Percentiles rank a stretch among this genome's conserved stretches.
Evolutionary conservation across 208 protist species (phyloP).

Genomic region (Acanthamoeba healyi): DNA sequence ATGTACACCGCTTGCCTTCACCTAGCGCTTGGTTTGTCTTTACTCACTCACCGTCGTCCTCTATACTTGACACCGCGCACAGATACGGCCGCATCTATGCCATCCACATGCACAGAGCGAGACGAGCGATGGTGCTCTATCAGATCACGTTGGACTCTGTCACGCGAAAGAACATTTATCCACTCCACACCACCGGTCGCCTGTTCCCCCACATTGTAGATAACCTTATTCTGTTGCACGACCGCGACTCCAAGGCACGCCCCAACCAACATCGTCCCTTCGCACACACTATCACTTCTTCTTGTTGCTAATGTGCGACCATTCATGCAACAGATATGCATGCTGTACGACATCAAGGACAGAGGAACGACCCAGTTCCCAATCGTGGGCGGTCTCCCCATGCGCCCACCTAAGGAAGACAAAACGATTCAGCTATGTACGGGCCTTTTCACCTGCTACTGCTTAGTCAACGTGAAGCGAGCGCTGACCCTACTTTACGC

Average conservation of each 20-base stretch:
- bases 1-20: neutral
- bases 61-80: neutral
- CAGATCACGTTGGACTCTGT: conserved; percentile 10
- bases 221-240: conserved; percentile 40
- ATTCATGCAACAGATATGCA: conserved; percentile 26
- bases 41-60: neutral
- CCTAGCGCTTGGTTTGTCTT: neutral
- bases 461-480: neutral
- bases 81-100: conserved; percentile 25
- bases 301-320: neutral
- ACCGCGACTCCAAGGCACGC: conserved; percentile 8
- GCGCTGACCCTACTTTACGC: neutral
- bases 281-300: too few species aligned
- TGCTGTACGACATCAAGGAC: conserved; percentile 75
- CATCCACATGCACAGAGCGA: neutral
- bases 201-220: conserved; percentile 29
- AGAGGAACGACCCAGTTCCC: conserved; percentile 7
- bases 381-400: conserved; percentile 20
- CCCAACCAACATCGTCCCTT: neutral
- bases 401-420: conserved; percentile 18
- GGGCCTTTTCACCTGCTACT: neutral
- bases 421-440: neutral
- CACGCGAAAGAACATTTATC: neutral
- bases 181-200: neutral
- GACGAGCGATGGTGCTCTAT: neutral